Evolutionary conservation across 2,329 filamentous ascomycete species (phyloP), one percentile per base, ranked within the genome.

Genomic region (Cryphonectria radicalis): DNA sequence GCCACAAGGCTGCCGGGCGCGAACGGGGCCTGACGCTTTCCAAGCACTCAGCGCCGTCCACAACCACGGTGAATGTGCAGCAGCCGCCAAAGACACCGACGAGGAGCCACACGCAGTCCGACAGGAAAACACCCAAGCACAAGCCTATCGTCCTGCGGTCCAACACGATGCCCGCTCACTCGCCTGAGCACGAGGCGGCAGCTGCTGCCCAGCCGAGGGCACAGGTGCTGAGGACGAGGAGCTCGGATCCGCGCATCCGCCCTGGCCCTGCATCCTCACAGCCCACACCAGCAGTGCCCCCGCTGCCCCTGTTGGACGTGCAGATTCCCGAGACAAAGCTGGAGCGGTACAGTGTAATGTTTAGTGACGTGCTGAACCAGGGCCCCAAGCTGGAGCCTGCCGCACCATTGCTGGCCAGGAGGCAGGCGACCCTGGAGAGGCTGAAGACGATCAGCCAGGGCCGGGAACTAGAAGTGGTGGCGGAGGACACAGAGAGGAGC

Each of bases 271-370:
- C 65, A 43, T 63, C 66, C 19, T 63, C 70, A 32, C 42, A 62
- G 50, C 60, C 65, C 32, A 64, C 37, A 59, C n/a, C 59, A n/a
- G 25, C 42, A 43, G 32, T 69, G n/a, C 72, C 72, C 55, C 69
- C 72, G 6, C 77, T 78, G 13, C 80, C 82, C 1, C 80, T 91
- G 8, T 83, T 98, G 28, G 86, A 94, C 76, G 87, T 98, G 22
- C 89, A 95, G 67, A 96, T 98, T 70, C 95, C 95, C 0, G 88
- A 88, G 66, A 87, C 93, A 69, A 89, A 92, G 73, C 86, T 98
- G 86, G 95, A 98, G 79, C 86, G 95, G 65, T 98, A 97, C 76
- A 97, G 94, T 76, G 88, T 98, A 74, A 98, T 98, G 95, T 98
- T 98, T 78, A 90, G 91, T 69, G 88, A 88, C 53, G 85, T 98